Base-by-base conservation (phyloP, 805 yeast species). In the Starmerella apicola region DNA sequence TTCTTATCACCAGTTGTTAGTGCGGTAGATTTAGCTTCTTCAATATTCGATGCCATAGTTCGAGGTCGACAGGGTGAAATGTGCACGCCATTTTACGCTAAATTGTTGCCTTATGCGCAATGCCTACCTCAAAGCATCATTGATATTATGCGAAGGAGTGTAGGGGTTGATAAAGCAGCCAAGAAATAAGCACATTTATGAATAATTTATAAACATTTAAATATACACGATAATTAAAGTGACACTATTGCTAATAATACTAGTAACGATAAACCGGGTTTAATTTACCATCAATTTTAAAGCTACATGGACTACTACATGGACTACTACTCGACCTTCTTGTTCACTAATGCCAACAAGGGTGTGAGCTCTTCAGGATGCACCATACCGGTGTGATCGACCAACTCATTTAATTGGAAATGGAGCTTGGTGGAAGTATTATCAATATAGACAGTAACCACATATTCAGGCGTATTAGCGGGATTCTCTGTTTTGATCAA, bases 1-100 rank as follows among this genome's bases (percentile, higher is more conserved):
- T 52, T 78, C 6, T 58, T 81, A 27, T 93, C 94, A 0, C 94
- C 94, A 0, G 81, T 76, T 46, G 58, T 81, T 30, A 76, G 75
- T 12, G 80, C 86, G 0, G 55, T 53, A 5, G 67, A 66, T 45
- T 75, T 82, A 18, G 86, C 93, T 0, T 54, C 53, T 2, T 59
- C 60, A 23, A 67, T 82, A 1, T 57, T 72, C n/a, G 24, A 25
- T 1, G 46, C 49, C n/a, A 30, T 47, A 2, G 17, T 41, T 5
- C 17, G 13, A 1, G 59, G 59, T 5, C 34, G 26, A 31, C 59
- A 78, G 40, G 82, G 84, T 2, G 83, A 76, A 45, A 65, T 82
- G 34, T 72, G 68, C 43, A 46, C 71, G 25, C 94, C 94, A 0
- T 62, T 74, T 27, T 82, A 82, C 56, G 79, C 81, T 0, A 71